phyloP scores from a whole-genome alignment of 148 eudicot genomes.

The Polygonum maritimum region DNA sequence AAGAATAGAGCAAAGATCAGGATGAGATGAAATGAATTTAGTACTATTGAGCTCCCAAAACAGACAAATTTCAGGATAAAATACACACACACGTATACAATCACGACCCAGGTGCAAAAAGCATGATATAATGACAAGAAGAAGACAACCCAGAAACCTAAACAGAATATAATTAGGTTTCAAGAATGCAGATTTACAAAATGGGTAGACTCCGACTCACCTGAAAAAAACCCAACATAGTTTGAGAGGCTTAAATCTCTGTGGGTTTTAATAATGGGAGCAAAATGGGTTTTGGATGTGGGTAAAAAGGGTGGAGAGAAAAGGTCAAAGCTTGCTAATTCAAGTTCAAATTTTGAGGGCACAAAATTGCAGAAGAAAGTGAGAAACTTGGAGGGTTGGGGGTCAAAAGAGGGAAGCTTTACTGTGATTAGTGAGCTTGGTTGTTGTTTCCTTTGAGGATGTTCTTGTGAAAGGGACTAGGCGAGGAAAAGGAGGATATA shows the following conservation, averaged over 20 bases:
- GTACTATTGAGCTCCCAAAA: background rate
- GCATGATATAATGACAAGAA: background rate
- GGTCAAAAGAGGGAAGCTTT: background rate
- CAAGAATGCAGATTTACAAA: background rate
- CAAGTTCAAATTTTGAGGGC: constrained; percentile 9
- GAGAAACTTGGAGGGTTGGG: background rate
- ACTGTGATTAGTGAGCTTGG: background rate
- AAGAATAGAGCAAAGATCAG: background rate
- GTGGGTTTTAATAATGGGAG: background rate
- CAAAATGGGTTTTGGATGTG: background rate
- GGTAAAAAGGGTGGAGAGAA: background rate
- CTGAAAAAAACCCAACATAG: constrained; percentile 5
- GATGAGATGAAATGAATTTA: background rate
- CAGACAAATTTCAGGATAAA: background rate
- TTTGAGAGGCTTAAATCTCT: background rate
- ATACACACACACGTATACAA: background rate
- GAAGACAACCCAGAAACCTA: background rate
- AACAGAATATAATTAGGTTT: background rate
- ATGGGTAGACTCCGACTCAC: background rate
- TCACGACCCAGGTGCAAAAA: background rate
- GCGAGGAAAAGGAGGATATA: background rate
- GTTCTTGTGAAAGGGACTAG: constrained; percentile 7
- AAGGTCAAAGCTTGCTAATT: constrained; percentile 9
- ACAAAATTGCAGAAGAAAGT: background rate
- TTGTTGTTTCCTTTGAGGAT: constrained; percentile 6